A percentile compares a stretch with the other conserved stretches of the same genome.
These are phyloP conservation scores for Leccinum sublutescens DNA, from an alignment of 768 basidiomycete genomes.

Conservation along the genomic window DNA sequence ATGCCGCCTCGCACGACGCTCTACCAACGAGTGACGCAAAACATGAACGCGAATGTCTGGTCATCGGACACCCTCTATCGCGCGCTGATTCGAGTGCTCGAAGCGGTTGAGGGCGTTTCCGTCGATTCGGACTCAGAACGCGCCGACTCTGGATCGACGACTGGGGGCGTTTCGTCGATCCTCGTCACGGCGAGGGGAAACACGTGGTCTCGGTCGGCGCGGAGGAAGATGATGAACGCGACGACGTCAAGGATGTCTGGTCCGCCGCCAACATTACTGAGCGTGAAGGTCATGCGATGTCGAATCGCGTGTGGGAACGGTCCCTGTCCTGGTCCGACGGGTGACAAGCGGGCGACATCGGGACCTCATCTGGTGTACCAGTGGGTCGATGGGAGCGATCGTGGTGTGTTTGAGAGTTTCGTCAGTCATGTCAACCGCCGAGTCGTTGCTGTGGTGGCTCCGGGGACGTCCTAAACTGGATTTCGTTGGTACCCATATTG, in stretches of 20 bases:
- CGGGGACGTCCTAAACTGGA: background rate
- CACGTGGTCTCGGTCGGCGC: constrained; percentile 70
- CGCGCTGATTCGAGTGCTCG: too few relatives aligned
- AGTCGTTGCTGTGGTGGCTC: constrained; percentile 19
- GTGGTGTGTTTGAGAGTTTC: constrained; percentile 64
- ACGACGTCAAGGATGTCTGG: background rate
- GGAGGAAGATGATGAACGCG: constrained; percentile 41
- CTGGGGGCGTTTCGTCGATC: constrained; percentile 9
- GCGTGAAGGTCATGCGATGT: constrained; percentile 19
- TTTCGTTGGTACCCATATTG: background rate
- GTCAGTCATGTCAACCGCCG: constrained; percentile 62
- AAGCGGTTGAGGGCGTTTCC: too few relatives aligned
- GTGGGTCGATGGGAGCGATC: constrained; percentile 63
- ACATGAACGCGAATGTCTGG: background rate
- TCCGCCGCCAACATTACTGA: background rate
- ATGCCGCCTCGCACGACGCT: constrained; percentile 62
- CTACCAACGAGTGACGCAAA: constrained; percentile 34
- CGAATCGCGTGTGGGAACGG: constrained; percentile 25
- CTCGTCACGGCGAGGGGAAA: constrained; percentile 36
- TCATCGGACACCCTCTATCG: constrained; percentile 7
- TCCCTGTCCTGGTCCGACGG: constrained; percentile 14
- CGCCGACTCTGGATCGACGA: background rate
- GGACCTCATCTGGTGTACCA: constrained; percentile 39
- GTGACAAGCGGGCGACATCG: constrained; percentile 8
- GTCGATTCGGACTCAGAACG: background rate